These are phyloP conservation scores for Metschnikowia lachancei DNA, from an alignment of 805 yeast species.

Conservation along the genomic window DNA sequence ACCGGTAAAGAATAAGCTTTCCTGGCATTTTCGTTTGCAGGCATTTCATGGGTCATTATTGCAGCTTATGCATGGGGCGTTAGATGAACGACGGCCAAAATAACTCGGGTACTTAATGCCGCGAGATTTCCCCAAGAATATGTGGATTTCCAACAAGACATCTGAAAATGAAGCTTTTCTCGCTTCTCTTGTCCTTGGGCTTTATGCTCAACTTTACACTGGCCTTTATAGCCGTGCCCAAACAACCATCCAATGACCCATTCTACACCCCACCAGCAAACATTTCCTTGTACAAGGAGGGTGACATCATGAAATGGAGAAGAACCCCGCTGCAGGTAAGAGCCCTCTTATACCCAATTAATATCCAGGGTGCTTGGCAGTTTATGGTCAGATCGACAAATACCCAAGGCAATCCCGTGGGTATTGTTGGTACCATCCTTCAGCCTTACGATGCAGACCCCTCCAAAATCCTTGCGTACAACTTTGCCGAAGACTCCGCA, in stretches of 20 bases:
- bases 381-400: constrained; percentile 25
- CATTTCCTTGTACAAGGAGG: constrained; percentile 6
- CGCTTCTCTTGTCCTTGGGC: constrained; percentile 1
- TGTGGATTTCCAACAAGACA: too few relatives aligned
- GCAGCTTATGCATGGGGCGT: too few relatives aligned
- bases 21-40: too few relatives aligned
- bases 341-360: constrained; percentile 11
- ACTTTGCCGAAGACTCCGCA: constrained; percentile 24
- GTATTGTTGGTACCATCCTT: constrained; percentile 24
- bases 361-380: constrained; percentile 23
- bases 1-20: too few relatives aligned
- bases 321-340: constrained; percentile 11
- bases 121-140: not conserved
- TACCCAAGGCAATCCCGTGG: constrained; percentile 21
- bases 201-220: not conserved
- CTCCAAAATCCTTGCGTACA: constrained; percentile 21
- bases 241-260: constrained; percentile 9
- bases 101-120: not conserved
- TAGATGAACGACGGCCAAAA: not conserved
- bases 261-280: constrained; percentile 14
- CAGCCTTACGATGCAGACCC: constrained; percentile 27
- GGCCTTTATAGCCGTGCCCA: constrained; percentile 2
- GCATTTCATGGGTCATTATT: too few relatives aligned
- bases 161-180: not conserved
- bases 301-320: constrained; percentile 13